These are phyloP conservation scores for Brasilioporus rufonigricans DNA, from an alignment of 768 basidiomycete genomes.

Conservation along the genomic window DNA sequence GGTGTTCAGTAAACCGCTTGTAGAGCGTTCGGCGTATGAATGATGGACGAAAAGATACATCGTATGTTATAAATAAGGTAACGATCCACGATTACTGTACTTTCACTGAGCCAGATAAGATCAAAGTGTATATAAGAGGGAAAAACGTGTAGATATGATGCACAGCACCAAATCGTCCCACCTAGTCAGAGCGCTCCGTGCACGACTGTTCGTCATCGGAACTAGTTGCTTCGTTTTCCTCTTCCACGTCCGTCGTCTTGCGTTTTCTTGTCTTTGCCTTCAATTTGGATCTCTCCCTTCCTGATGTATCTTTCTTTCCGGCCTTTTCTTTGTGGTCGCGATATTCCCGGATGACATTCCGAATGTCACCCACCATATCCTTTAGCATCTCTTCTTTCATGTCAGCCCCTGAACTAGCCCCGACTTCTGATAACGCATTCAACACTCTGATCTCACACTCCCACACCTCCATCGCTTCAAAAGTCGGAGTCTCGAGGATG, in stretches of 20 bases:
- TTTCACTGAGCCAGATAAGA: neutral
- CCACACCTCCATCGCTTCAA: constrained; percentile 69
- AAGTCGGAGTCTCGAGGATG: constrained; percentile 78
- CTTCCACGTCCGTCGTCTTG: constrained; percentile 1
- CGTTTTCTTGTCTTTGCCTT: constrained; percentile 5
- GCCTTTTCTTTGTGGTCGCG: constrained; percentile 7
- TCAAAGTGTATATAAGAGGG: neutral
- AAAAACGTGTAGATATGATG: neutral
- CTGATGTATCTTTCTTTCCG: neutral
- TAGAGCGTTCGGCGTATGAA: constrained; percentile 3
- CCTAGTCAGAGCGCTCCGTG: constrained; percentile 1
- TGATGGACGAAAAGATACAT: neutral
- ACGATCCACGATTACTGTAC: no score
- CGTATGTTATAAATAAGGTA: neutral
- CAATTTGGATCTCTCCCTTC: neutral
- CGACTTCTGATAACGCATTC: constrained; percentile 38
- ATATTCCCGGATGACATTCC: constrained; percentile 10
- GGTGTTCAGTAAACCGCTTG: constrained; percentile 30
- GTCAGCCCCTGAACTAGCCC: neutral
- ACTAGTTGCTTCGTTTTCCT: constrained; percentile 4
- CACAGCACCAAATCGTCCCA: neutral
- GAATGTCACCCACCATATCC: constrained; percentile 14
- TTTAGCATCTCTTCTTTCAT: neutral
- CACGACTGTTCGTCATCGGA: constrained; percentile 7
- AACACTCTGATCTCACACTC: constrained; percentile 67